Evolutionary conservation across 345 rosid genomes (phyloP).

Genomic region (Aquilaria sinensis): DNA sequence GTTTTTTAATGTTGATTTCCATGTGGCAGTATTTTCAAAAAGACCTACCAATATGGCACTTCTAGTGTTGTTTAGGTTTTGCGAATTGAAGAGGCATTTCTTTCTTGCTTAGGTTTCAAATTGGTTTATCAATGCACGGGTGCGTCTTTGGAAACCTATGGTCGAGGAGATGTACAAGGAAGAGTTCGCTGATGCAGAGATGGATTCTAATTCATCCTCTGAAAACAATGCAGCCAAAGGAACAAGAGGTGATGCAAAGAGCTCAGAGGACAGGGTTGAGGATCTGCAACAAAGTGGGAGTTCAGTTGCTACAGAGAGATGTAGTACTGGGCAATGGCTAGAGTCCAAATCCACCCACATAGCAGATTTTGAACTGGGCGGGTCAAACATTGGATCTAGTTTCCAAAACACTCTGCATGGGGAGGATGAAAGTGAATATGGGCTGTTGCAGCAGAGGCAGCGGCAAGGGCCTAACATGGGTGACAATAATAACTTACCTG

Average conservation of each 20-base stretch:
- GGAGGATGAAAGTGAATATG: conserved; percentile 30
- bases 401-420: conserved; percentile 23
- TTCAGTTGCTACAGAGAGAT: conserved; percentile 38
- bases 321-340: conserved; percentile 34
- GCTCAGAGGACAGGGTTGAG: conserved; percentile 38
- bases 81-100: neutral
- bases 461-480: conserved; percentile 27
- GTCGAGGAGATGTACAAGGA: conserved; percentile 99
- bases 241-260: conserved; percentile 19
- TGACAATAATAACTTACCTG: conserved; percentile 37
- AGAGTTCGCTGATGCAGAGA: conserved; percentile 67
- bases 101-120: conserved; percentile 63
- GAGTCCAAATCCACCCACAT: conserved; percentile 29
- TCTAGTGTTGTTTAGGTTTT: no score
- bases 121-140: conserved; percentile 98
- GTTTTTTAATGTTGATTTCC: no score
- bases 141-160: conserved; percentile 99
- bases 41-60: no score
- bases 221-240: conserved; percentile 41
- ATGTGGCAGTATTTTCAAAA: no score
- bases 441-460: conserved; percentile 32
- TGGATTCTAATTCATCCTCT: conserved; percentile 70
- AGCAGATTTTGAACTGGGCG: conserved; percentile 28
- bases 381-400: conserved; percentile 24
- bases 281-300: conserved; percentile 49